These are phyloP conservation scores for Diplodia intermedia DNA, from an alignment of 2,329 filamentous ascomycete species.

Conservation along the genomic window DNA sequence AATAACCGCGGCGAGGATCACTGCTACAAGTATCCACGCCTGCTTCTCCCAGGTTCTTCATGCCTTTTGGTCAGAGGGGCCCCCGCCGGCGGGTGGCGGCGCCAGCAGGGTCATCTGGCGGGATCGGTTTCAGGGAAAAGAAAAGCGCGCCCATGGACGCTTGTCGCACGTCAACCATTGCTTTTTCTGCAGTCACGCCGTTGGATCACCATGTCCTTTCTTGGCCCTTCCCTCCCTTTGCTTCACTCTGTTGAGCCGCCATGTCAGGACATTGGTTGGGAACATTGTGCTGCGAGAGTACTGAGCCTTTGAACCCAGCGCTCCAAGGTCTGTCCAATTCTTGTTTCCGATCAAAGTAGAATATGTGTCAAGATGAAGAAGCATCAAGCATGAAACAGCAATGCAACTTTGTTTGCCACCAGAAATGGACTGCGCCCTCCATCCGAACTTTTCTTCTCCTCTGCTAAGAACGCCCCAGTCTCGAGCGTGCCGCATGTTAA, in stretches of 20 bases:
- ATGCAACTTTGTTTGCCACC: not conserved
- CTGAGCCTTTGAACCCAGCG: not conserved
- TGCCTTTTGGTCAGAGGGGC: not conserved
- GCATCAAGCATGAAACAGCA: not conserved
- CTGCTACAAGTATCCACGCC: not conserved
- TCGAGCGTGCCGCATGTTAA: not conserved
- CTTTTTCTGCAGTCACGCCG: conserved; percentile 13
- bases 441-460: not conserved
- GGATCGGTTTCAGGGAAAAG: not conserved
- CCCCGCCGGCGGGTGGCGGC: not conserved
- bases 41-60: conserved; percentile 8
- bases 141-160: not conserved
- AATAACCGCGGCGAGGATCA: not conserved
- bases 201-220: conserved; percentile 1
- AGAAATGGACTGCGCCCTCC: not conserved
- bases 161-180: conserved; percentile 9
- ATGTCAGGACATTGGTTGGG: not conserved
- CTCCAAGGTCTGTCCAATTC: not conserved
- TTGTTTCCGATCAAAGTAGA: not conserved
- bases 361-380: not conserved
- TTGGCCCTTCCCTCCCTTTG: not conserved
- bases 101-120: not conserved
- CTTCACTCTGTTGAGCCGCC: not conserved
- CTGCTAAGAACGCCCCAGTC: not conserved
- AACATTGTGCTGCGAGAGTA: not conserved